These are phyloP conservation scores for Melaleuca alternifolia DNA, from an alignment of 345 rosid genomes.

Conservation along the genomic window DNA sequence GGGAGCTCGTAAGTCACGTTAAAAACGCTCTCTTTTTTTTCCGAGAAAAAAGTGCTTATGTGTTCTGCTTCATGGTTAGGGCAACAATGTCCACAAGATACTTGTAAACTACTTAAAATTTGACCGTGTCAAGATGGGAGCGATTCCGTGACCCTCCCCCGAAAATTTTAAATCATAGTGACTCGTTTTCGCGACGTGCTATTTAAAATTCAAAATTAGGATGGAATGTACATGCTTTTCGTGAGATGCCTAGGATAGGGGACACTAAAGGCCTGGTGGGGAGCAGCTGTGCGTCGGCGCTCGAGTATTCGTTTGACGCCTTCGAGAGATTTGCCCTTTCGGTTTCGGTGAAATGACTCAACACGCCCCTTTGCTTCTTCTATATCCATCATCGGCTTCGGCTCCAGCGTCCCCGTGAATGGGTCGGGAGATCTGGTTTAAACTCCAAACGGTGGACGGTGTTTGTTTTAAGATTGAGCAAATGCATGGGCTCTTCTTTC, in stretches of 20 bases:
- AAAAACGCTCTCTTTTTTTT: too few relatives aligned
- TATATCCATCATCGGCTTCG: neutral
- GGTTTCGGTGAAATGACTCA: neutral
- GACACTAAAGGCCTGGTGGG: neutral
- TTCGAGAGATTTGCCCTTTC: neutral
- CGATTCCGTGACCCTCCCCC: neutral
- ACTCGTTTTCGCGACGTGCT: neutral
- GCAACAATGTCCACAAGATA: neutral
- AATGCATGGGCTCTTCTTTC: neutral
- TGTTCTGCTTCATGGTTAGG: too few relatives aligned
- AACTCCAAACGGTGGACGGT: neutral
- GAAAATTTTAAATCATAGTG: neutral
- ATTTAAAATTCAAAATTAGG: neutral
- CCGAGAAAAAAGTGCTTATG: neutral
- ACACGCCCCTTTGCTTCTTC: neutral
- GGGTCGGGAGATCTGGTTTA: neutral
- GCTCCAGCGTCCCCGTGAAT: too few relatives aligned
- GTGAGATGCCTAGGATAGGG: neutral
- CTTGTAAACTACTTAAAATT: neutral
- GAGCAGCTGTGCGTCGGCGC: neutral
- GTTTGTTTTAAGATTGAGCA: neutral
- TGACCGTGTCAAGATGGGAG: neutral
- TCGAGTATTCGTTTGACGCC: neutral
- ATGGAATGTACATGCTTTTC: neutral
- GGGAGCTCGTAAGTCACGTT: neutral